Base-by-base conservation (phyloP, 2,329 filamentous ascomycete species). In the Talaromyces sp. region DNA sequence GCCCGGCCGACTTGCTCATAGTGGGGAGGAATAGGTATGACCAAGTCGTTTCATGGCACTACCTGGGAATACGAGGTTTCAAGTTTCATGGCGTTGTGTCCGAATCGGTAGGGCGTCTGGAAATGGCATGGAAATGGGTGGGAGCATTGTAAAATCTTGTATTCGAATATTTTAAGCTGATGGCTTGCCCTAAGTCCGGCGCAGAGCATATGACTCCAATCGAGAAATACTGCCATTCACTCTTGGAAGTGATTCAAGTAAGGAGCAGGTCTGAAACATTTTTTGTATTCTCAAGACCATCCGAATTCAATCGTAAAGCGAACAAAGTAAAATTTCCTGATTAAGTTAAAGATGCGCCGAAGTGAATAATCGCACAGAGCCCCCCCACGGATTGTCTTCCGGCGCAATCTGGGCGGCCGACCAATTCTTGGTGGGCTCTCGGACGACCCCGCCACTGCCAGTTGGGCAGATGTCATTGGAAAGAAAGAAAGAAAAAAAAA, bases 1-100 rank as follows among this genome's bases (percentile, higher is more conserved):
- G 75, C 76, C 79, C 56, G 81, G 81, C 62, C 78, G 78, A 65
- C 68, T 75, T 35, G 70, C 72, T 39, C 74, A 75, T 70, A 73
- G 70, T 69, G 73, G 60, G 60, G 64, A 71, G 1, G 73, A 77
- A 68, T 78, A 78, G n/a, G 8, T 54, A 56, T 56, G 33, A 16
- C 52, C n/a, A 10, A 27, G 2, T 27, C 22, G 33, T n/a, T 73
- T 75, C 71, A 24, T 43, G 50, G 50, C 10, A 39, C 22, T 35
- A 8, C 39, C 33, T 37, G 8, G 47, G 10, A 37, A 56, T 37
- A 56, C 52, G 19, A 37, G 52, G 33, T 14, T 37, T 56, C 52
- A 11, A 27, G 6, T 33, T 52, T n/a, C 16, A 56, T 19, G 56
- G 56, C 56, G 56, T 59, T 45, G 9, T 59, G 24, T 52, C 16